phyloP scores from a whole-genome alignment of 2,329 filamentous ascomycete species.

The Huntiella moniliformis region DNA sequence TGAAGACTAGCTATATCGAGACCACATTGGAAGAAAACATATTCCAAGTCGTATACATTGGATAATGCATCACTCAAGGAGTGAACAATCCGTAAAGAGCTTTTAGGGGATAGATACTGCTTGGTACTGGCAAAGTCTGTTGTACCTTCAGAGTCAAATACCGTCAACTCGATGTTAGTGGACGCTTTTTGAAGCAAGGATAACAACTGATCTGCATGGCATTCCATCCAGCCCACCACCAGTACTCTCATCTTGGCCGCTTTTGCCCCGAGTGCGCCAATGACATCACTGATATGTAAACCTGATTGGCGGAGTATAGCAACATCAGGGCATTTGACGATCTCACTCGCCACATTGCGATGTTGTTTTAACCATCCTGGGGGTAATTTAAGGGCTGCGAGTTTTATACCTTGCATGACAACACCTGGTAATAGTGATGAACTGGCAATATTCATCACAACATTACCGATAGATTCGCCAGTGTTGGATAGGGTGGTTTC shows the following conservation, averaged over 20 bases:
- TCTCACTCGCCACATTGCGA: slow-evolving; percentile 28
- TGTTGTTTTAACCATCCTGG: slow-evolving; percentile 28
- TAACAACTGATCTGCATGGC: too few species aligned
- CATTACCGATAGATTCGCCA: slow-evolving; percentile 24
- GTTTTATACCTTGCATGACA: slow-evolving; percentile 25
- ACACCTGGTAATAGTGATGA: slow-evolving; percentile 20
- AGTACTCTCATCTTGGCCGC: slow-evolving; percentile 22
- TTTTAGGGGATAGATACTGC: too few species aligned
- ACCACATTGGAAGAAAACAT: slow-evolving; percentile 3
- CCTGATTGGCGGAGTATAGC: slow-evolving; percentile 14
- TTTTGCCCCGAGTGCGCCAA: slow-evolving; percentile 22
- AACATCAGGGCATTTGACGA: slow-evolving; percentile 27
- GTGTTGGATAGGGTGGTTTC: slow-evolving; percentile 24
- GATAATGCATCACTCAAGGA: background rate
- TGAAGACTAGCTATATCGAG: slow-evolving; percentile 5
- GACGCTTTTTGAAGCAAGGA: too few species aligned
- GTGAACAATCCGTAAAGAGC: background rate
- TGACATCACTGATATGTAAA: slow-evolving; percentile 14
- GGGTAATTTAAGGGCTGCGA: slow-evolving; percentile 17
- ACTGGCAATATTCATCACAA: slow-evolving; percentile 21
- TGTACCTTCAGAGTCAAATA: too few species aligned
- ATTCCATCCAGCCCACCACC: slow-evolving; percentile 18
- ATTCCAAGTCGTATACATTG: slow-evolving; percentile 1
- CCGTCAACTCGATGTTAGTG: too few species aligned
- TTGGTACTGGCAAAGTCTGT: too few species aligned